Evolutionary conservation across 73 alveolate genomes (phyloP).

Genomic region (Paraurostyla sp.): DNA sequence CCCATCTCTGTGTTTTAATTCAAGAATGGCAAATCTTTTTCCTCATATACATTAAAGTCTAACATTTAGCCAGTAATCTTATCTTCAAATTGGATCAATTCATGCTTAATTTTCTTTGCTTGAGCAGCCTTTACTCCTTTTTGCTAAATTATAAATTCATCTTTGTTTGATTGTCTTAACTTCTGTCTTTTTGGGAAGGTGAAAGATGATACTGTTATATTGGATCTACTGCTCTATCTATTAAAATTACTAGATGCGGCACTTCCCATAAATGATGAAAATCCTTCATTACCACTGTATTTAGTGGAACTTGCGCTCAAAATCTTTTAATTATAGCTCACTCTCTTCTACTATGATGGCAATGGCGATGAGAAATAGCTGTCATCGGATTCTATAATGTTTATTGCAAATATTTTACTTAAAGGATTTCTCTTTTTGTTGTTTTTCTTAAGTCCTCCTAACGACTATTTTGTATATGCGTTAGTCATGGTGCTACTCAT

Average conservation of each 20-base stretch:
- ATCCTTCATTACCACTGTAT: background rate
- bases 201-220: conserved; percentile 29
- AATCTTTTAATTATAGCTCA: background rate
- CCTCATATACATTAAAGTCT: conserved; percentile 21
- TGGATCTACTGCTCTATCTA: background rate
- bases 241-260: background rate
- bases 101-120: conserved; percentile 12
- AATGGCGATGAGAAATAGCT: conserved; percentile 31
- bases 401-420: background rate
- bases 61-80: conserved; percentile 7
- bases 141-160: background rate
- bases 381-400: background rate
- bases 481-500: background rate
- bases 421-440: background rate
- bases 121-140: conserved; percentile 7
- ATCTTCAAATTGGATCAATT: conserved; percentile 24
- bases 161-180: background rate
- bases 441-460: background rate
- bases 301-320: conserved; percentile 41
- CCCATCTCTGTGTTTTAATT: background rate
- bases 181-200: background rate
- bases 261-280: background rate
- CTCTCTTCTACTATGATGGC: conserved; percentile 27
- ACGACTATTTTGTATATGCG: background rate
- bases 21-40: conserved; percentile 50